Evolutionary conservation across 495 filamentous ascomycete species (phyloP), one percentile per base, ranked within the genome.

Genomic region (Neurospora sp.): DNA sequence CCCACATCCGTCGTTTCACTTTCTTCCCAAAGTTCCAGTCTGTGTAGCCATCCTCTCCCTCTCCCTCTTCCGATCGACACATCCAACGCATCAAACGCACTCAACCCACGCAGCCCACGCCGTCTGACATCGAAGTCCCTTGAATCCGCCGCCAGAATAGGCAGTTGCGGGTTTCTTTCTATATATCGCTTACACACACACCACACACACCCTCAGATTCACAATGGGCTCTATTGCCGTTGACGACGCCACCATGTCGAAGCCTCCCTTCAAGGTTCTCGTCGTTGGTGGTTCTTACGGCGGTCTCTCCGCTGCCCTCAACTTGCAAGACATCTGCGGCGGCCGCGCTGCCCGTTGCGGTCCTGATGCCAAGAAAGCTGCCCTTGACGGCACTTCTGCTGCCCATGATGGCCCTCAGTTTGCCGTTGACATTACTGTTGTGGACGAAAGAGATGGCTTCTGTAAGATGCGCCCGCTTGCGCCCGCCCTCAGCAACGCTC

Each of bases 391-490:
- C 54, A 62, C 54, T 31, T 31, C 54, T 16, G 54, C 54, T 62
- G 54, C 27, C 54, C 54, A 62, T 35, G 71, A 77, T 39, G 77
- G 81, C 74, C 40, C 79, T 77, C 79, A 80, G 18, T 83, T 89
- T 41, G 83, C 86, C 1, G 75, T 92, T 23, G 83, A 91, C 44
- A 88, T 92, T 69, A 92, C 90, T 11, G 83, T 93, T 10, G 86
- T 92, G 6, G 90, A 93, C 76, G 89, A 92, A 73, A 83, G 89
- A 31, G 91, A 93, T 84, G 91, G 91, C 37, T 92, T 86, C 79
- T 92, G 90, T 92, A 76, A 80, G 81, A 75, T 38, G 54, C 39
- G 73, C 70, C 27, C 38, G 84, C 84, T 81, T 69, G 23, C 44
- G 27, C 23, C 69, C 39, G 54, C 31, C 41, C 39, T 71, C 66